Evolutionary conservation across 2,329 filamentous ascomycete species (phyloP), one percentile per base, ranked within the genome.

Genomic region (Immersiporthe knoxdaviesiana): DNA sequence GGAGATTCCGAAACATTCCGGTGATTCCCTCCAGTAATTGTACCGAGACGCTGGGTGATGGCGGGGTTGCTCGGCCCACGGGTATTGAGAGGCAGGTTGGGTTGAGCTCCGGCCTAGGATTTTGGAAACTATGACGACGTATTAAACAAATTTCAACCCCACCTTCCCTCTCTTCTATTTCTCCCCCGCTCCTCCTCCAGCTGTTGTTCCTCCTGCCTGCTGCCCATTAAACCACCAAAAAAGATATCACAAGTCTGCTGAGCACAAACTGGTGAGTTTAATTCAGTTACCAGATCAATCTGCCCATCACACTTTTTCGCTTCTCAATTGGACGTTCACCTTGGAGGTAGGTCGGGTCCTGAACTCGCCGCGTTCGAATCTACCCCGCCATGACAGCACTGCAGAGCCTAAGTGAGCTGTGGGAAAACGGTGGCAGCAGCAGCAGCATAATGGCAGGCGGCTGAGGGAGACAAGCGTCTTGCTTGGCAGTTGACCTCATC

Each of bases 51-150:
- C 52, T 56, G 52, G 24, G 14, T 16, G 52, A 37, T 37, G 35
- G 60, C 61, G 41, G 61, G 61, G 61, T 35, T 63, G 41, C 61
- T 63, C 61, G 61, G 61, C 61, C 27, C 61, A 63, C 61, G 61
- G 41, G 61, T 63, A 50, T 50, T 5, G 24, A 32, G 18, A 21
- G 18, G 24, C 56, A 47, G 44, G n/a, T 59, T 11, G 30, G 30
- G 56, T 4, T 37, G 30, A 32, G 27, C 30, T 6, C 3, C 1
- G 56, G 18, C 18, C 18, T 32, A 7, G 32, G 11, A 56, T 30
- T 41, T 8, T 8, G 50, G 52, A 37, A 44, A 41, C 68, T 68
- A 68, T 70, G 68, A 70, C 68, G 68, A 70, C 54, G 61, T 58
- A 61, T 61, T 65, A 67, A 68, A 70, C 52, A 16, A 60, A 56